Conservation (phyloP, 306 rosid species). For the Boehmeria nivea region DNA sequence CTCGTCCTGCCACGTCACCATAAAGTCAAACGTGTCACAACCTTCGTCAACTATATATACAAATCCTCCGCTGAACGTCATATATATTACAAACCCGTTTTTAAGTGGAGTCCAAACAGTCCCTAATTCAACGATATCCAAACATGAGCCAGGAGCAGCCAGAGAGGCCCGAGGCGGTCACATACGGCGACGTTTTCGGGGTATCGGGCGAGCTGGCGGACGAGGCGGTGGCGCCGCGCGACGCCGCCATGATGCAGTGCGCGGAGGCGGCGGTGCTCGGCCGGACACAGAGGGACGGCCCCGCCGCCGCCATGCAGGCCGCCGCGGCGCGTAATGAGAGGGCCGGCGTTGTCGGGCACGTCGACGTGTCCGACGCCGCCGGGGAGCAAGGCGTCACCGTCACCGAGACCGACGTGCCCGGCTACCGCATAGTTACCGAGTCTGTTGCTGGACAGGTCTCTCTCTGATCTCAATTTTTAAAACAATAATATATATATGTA, state of each 20-base stretch:
- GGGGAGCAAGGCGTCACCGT: constrained; percentile 50
- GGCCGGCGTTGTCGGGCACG: constrained; percentile 43
- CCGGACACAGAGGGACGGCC: constrained; percentile 46
- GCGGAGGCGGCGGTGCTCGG: constrained; percentile 58
- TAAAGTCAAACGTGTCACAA: not conserved
- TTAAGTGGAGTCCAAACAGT: too few relatives aligned
- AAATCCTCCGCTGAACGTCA: too few relatives aligned
- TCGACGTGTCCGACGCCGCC: constrained; percentile 37
- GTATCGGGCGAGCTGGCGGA: constrained; percentile 55
- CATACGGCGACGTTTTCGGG: constrained; percentile 55
- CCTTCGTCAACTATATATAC: not conserved
- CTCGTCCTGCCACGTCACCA: constrained; percentile 9
- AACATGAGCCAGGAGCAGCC: constrained; percentile 60
- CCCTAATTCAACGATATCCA: too few relatives aligned
- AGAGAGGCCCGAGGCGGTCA: constrained; percentile 39
- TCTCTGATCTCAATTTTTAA: not conserved
- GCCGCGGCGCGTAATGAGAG: constrained; percentile 53
- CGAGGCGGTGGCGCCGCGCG: constrained; percentile 52
- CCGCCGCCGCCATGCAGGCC: constrained; percentile 59
- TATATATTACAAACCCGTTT: too few relatives aligned
- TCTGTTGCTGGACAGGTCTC: constrained; percentile 62
- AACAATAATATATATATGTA: not conserved
- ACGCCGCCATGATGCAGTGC: constrained; percentile 81
- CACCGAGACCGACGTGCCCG: constrained; percentile 42
- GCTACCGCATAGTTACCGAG: constrained; percentile 54